Evolutionary conservation across 129 eudicot species (phyloP).

Genomic region (Helianthus tuberosus): DNA sequence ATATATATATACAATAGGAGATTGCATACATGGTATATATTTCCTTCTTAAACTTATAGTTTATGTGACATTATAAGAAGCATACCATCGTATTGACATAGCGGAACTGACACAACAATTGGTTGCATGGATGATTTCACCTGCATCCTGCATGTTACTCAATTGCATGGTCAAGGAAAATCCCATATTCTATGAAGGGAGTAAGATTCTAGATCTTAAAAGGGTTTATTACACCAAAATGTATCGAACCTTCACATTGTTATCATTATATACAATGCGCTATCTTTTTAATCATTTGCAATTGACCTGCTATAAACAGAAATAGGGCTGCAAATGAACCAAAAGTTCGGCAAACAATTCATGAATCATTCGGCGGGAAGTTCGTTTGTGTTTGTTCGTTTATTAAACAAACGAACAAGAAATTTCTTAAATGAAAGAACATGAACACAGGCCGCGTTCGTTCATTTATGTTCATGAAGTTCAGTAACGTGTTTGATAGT

Average conservation of each 20-base stretch:
- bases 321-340: background rate
- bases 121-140: conserved; percentile 85
- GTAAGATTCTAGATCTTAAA: background rate
- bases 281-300: background rate
- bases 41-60: background rate
- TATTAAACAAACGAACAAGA: too few relatives aligned
- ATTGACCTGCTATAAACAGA: background rate
- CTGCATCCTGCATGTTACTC: conserved; percentile 75
- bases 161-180: background rate
- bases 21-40: background rate
- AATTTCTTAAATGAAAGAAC: too few relatives aligned
- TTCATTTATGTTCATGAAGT: too few relatives aligned
- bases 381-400: too few relatives aligned
- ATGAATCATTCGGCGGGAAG: too few relatives aligned
- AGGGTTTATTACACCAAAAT: background rate
- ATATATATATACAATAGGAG: background rate
- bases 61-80: conserved; percentile 23
- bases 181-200: background rate
- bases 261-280: background rate
- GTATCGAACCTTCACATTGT: background rate
- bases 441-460: too few relatives aligned
- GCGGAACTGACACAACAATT: conserved; percentile 82
- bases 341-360: too few relatives aligned
- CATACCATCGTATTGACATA: conserved; percentile 83
- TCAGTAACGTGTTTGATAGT: too few relatives aligned